Conservation (phyloP, 495 filamentous ascomycete genomes). For the Opeltia flavorubescens region DNA sequence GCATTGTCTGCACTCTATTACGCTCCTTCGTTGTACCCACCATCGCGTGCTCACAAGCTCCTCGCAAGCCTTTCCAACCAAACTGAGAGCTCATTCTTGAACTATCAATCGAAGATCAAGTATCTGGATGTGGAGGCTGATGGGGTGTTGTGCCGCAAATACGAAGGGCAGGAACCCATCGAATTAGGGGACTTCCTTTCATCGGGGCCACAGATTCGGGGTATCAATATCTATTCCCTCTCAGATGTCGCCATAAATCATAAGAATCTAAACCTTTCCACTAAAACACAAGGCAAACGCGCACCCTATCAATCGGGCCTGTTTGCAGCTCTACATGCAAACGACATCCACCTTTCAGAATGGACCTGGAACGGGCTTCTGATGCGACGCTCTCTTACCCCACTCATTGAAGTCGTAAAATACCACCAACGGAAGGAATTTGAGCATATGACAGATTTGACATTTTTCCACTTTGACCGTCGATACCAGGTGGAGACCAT, state of each 20-base stretch:
- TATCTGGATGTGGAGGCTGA: constrained; percentile 53
- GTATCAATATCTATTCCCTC: constrained; percentile 8
- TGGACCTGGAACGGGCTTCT: constrained; percentile 75
- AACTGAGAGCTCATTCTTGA: constrained; percentile 26
- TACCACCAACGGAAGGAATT: constrained; percentile 49
- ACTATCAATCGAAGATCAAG: constrained; percentile 54
- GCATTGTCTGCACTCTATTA: constrained; percentile 62
- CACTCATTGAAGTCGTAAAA: constrained; percentile 35
- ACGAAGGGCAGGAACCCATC: constrained; percentile 31
- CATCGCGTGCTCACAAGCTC: constrained; percentile 34
- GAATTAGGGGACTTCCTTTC: constrained; percentile 29
- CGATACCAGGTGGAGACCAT: constrained; percentile 25
- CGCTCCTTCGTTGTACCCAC: constrained; percentile 46
- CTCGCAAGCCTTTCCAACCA: constrained; percentile 32
- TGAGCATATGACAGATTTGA: constrained; percentile 39
- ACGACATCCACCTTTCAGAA: constrained; percentile 36
- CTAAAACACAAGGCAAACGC: constrained; percentile 33
- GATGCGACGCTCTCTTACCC: constrained; percentile 10
- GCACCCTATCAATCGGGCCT: constrained; percentile 40
- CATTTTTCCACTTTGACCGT: constrained; percentile 49
- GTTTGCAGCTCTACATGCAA: constrained; percentile 38
- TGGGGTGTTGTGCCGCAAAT: constrained; percentile 27
- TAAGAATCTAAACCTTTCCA: background rate
- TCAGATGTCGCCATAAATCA: constrained; percentile 4
- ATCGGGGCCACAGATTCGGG: constrained; percentile 28